Base-by-base conservation (phyloP, 2,329 filamentous ascomycete genomes). In the Aschersonia sp. region DNA sequence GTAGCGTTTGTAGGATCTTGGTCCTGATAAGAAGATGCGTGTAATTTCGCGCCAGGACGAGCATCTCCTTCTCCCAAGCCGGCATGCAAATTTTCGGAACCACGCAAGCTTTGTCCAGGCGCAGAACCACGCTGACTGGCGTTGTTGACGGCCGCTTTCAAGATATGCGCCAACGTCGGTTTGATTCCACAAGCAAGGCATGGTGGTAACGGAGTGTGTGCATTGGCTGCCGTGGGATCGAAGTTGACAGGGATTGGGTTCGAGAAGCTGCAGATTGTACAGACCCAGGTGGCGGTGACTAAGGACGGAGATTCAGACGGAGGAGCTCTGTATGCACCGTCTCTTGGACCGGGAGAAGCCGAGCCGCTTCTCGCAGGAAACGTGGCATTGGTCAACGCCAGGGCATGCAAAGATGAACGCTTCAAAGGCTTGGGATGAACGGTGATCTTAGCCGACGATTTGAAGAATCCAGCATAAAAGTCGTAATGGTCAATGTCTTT, bases 181-280 rank as follows among this genome's bases (percentile, higher is more conserved):
- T 92, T 94, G 58, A 98, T 95, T 0, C 92, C 92, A 61, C 92
- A 98, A 5, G 88, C 84, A 47, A 95, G 70, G 60, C 92, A 98
- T 54, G 90, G 87, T 4, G 89, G 84, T 29, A 95, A 67, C 7
- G 82, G 83, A 5, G 85, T 94, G 52, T 87, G 79, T 22, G 81
- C 77, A 51, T 79, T 92, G 7, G 87, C 87, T 2, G 83, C 81
- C 1, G 81, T 74, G 0, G 88, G 85, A 57, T 97, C 90, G 61
- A 97, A 97, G 62, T 95, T 95, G 39, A 86, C 85, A 1, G 92
- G 89, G 1, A 95, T 81, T 0, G 87, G 83, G 58, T 97, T 97
- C 8, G 89, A 90, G 60, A 94, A 94, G 55, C 85, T 90, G 71
- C 90, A 97, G 58, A 97, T 97, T 2, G 86, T 84, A 67, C 90